Conservation (phyloP, 1,139 yeast genomes). For the Debaryomyces nepalensis region DNA sequence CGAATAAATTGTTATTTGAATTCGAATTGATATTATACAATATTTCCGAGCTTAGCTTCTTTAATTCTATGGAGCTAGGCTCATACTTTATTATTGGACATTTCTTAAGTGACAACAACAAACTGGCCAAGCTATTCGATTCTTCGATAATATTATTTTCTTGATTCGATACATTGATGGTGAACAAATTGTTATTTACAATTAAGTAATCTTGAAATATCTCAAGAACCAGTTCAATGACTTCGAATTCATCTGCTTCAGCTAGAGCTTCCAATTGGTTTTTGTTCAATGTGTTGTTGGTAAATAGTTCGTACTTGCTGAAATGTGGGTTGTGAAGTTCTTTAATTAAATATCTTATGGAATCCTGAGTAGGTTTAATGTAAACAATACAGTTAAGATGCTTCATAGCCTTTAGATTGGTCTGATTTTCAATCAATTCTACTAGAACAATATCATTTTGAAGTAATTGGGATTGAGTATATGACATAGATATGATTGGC, state of each 20-base stretch:
- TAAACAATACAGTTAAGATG: slow-evolving; percentile 84
- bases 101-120: slow-evolving; percentile 71
- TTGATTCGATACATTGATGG: slow-evolving; percentile 16
- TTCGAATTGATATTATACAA: slow-evolving; percentile 60
- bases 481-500: slow-evolving; percentile 78
- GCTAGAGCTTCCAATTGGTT: slow-evolving; percentile 83
- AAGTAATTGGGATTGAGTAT: slow-evolving; percentile 84
- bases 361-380: slow-evolving; percentile 70
- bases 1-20: slow-evolving; percentile 66
- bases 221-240: slow-evolving; percentile 75
- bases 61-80: slow-evolving; percentile 61
- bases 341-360: slow-evolving; percentile 59
- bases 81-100: slow-evolving; percentile 84
- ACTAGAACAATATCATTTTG: slow-evolving; percentile 82
- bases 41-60: slow-evolving; percentile 74
- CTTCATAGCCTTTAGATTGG: slow-evolving; percentile 70
- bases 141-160: slow-evolving; percentile 43
- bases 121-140: slow-evolving; percentile 60
- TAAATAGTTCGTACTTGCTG: slow-evolving; percentile 71
- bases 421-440: slow-evolving; percentile 67
- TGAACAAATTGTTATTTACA: slow-evolving; percentile 69
- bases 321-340: slow-evolving; percentile 84
- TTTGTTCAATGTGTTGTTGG: slow-evolving; percentile 76
- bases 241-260: slow-evolving; percentile 86
- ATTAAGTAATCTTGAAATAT: slow-evolving; percentile 82